Conservation (phyloP, 495 filamentous ascomycete species). For the Aspergillus incahuasiensis region DNA sequence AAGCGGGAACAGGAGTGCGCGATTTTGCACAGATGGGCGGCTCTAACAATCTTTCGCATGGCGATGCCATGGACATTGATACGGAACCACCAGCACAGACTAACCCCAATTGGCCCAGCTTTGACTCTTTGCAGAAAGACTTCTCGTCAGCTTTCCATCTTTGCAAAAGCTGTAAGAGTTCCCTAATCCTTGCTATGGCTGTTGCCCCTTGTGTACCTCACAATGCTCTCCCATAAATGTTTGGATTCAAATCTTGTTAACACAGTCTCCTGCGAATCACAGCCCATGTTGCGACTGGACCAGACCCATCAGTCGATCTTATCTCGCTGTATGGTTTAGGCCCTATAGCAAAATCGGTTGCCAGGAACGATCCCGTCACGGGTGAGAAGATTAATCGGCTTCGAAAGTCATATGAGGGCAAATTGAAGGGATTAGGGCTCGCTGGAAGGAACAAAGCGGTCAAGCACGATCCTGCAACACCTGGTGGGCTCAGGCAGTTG, state of each 20-base stretch:
- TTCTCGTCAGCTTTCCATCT: constrained; percentile 47
- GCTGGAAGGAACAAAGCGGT: constrained; percentile 59
- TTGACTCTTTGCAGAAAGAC: constrained; percentile 45
- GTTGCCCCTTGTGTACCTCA: constrained; percentile 21
- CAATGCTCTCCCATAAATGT: constrained; percentile 22
- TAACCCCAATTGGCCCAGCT: constrained; percentile 23
- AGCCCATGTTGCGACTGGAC: constrained; percentile 46
- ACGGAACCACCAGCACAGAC: constrained; percentile 17
- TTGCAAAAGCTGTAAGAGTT: constrained; percentile 48
- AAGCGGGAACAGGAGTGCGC: constrained; percentile 19
- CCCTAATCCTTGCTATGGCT: constrained; percentile 33
- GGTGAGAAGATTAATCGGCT: constrained; percentile 71
- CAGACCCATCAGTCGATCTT: constrained; percentile 59
- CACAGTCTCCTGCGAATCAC: constrained; percentile 30
- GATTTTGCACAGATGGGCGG: constrained; percentile 24
- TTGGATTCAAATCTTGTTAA: constrained; percentile 40
- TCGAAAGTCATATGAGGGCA: constrained; percentile 69
- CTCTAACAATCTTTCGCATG: constrained; percentile 11
- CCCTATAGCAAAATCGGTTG: constrained; percentile 58
- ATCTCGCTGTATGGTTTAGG: constrained; percentile 59
- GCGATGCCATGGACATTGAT: constrained; percentile 41
- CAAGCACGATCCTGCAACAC: constrained; percentile 42
- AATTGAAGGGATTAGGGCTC: constrained; percentile 57
- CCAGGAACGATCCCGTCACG: constrained; percentile 57
- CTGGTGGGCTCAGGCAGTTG: constrained; percentile 40